phyloP scores from a whole-genome alignment of 2,329 filamentous ascomycete genomes.

The Dactylellina cionopaga region DNA sequence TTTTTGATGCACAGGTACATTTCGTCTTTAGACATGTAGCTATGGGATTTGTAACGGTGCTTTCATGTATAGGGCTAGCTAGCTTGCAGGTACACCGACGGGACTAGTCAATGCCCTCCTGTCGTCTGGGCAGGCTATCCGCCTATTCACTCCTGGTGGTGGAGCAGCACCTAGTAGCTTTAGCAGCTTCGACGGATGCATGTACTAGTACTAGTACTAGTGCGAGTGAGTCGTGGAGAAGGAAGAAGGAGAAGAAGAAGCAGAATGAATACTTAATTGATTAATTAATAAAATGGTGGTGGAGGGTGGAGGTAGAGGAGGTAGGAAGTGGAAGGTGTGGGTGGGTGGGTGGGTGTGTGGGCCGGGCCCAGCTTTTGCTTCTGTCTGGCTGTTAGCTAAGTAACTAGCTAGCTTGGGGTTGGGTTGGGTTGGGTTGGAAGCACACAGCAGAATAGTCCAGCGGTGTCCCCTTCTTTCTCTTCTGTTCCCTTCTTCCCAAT shows the following conservation, averaged over 20 bases:
- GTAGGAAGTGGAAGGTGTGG: slow-evolving; percentile 7
- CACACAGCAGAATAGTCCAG: not conserved
- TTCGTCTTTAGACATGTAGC: not conserved
- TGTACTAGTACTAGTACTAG: slow-evolving; percentile 11
- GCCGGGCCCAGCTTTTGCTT: too few species aligned
- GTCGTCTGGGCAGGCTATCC: too few species aligned
- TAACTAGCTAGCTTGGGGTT: not conserved
- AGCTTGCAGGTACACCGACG: too few species aligned
- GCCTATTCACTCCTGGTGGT: slow-evolving; percentile 36
- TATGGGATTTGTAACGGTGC: not conserved
- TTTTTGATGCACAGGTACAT: slow-evolving; percentile 26
- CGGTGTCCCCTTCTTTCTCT: too few species aligned
- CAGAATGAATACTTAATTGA: too few species aligned
- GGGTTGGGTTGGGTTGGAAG: not conserved
- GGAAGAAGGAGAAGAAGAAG: not conserved
- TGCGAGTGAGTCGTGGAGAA: not conserved
- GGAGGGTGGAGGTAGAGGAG: too few species aligned
- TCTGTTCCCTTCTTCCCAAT: not conserved
- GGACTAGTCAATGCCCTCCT: too few species aligned
- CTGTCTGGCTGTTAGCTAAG: too few species aligned
- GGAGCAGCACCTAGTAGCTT: not conserved
- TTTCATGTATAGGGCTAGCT: slow-evolving; percentile 23
- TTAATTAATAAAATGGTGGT: too few species aligned
- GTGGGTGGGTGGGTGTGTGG: not conserved
- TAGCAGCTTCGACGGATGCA: not conserved